A percentile compares a stretch with the other conserved stretches of the same genome.
Conservation (phyloP, 768 basidiomycete genomes). For the Boletus tomentosulus region DNA sequence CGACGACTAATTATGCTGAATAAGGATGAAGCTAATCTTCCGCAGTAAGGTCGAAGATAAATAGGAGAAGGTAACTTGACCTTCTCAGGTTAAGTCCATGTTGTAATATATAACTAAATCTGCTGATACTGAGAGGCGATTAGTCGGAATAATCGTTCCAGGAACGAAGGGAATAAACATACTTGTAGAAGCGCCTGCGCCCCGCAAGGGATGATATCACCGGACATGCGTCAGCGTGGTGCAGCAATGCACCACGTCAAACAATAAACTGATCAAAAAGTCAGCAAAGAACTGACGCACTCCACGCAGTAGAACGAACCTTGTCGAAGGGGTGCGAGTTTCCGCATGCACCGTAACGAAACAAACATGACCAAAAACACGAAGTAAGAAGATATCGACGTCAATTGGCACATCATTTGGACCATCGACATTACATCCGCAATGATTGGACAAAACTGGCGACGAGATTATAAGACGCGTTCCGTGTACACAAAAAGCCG, state of each 20-base stretch:
- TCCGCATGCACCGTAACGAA: not conserved
- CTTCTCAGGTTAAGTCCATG: not conserved
- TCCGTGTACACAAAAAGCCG: not conserved
- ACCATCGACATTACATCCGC: slow-evolving; percentile 20
- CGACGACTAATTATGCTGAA: not conserved
- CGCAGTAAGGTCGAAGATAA: not conserved
- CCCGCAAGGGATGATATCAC: not conserved
- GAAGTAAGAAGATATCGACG: slow-evolving; percentile 12
- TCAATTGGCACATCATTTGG: slow-evolving; percentile 10
- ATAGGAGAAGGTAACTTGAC: not conserved
- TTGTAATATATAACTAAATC: slow-evolving; percentile 1
- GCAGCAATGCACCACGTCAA: not conserved
- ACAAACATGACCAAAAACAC: slow-evolving; percentile 8
- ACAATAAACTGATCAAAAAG: slow-evolving; percentile 5
- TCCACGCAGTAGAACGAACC: slow-evolving; percentile 1
- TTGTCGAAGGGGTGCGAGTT: slow-evolving; percentile 1
- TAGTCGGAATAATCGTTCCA: not conserved
- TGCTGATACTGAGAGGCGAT: slow-evolving; percentile 1
- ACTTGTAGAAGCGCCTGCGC: not conserved
- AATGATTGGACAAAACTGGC: slow-evolving; percentile 20
- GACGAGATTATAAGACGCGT: not conserved
- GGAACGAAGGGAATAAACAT: not conserved
- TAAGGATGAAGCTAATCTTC: not conserved
- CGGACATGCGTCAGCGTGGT: not conserved
- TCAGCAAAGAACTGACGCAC: not conserved